Conservation (phyloP, 441 rosid genomes). For the Isatis lusitanica region DNA sequence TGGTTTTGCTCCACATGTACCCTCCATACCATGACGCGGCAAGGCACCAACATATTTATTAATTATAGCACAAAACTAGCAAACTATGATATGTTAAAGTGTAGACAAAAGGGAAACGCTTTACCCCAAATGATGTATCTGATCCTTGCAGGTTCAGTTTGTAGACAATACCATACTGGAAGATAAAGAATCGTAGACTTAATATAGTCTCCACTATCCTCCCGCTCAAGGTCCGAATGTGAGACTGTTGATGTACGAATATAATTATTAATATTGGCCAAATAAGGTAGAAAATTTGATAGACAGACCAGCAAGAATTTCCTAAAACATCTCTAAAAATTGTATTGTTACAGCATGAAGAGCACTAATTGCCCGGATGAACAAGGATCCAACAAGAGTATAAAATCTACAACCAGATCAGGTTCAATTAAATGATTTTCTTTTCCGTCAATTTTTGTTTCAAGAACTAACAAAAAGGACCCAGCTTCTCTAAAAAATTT, state of each 20-base stretch:
- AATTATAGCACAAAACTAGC: too few species aligned
- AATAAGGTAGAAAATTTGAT: neutral
- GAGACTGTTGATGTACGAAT: slow-evolving; percentile 55
- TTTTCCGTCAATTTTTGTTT: neutral
- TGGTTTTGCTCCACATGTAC: too few species aligned
- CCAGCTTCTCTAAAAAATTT: neutral
- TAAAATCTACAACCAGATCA: neutral
- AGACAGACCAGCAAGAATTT: slow-evolving; percentile 6
- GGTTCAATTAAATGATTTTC: neutral
- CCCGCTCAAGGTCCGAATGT: slow-evolving; percentile 82
- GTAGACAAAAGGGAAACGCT: slow-evolving; percentile 9
- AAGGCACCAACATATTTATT: too few species aligned
- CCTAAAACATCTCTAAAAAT: neutral
- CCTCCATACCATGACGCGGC: too few species aligned
- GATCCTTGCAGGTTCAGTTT: slow-evolving; percentile 65
- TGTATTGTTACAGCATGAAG: slow-evolving; percentile 4
- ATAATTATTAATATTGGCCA: neutral
- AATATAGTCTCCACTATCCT: slow-evolving; percentile 88
- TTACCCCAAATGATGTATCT: slow-evolving; percentile 73
- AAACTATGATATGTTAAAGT: too few species aligned
- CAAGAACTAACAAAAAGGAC: neutral
- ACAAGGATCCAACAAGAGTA: neutral
- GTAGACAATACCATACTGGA: slow-evolving; percentile 96
- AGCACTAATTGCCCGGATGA: neutral
- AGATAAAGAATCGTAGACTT: slow-evolving; percentile 84